phyloP scores from a whole-genome alignment of 225 moss, liverwort and hornwort genomes.

The Thuidium tamariscinum region DNA sequence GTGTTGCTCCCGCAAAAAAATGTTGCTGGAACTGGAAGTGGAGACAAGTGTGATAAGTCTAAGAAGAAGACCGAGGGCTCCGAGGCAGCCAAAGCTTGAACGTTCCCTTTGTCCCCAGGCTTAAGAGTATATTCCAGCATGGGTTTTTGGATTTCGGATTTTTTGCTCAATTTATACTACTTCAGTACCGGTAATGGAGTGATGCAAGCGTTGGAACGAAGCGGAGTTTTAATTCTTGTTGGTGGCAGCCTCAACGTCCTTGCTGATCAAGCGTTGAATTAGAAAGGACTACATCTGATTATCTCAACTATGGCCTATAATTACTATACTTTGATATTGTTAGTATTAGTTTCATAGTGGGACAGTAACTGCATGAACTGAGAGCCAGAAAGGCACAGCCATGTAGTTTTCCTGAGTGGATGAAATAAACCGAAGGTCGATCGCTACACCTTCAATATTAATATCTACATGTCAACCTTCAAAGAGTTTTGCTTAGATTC shows the following conservation, averaged over 20 bases:
- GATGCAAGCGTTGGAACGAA: too few relatives aligned
- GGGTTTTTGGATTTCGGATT: background rate
- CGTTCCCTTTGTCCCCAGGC: too few relatives aligned
- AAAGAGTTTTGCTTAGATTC: too few relatives aligned
- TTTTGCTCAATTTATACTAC: background rate
- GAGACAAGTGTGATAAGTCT: background rate
- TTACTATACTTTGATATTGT: background rate
- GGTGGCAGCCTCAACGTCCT: background rate
- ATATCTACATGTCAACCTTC: too few relatives aligned
- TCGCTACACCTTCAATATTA: too few relatives aligned
- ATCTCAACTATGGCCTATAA: background rate
- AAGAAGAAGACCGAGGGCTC: background rate
- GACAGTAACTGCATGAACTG: background rate
- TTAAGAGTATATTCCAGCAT: too few relatives aligned
- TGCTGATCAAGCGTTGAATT: background rate
- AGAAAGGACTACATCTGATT: background rate
- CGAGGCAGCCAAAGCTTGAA: background rate
- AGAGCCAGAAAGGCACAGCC: background rate
- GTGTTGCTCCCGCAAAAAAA: too few relatives aligned
- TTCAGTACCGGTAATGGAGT: too few relatives aligned
- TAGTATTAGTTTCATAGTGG: background rate
- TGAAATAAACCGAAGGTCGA: too few relatives aligned
- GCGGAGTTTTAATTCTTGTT: background rate
- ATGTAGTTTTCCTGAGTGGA: background rate
- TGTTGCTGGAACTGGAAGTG: too few relatives aligned